Evolutionary conservation across 164 flowering plant species (phyloP).

Genomic region (Vitis cinerea): DNA sequence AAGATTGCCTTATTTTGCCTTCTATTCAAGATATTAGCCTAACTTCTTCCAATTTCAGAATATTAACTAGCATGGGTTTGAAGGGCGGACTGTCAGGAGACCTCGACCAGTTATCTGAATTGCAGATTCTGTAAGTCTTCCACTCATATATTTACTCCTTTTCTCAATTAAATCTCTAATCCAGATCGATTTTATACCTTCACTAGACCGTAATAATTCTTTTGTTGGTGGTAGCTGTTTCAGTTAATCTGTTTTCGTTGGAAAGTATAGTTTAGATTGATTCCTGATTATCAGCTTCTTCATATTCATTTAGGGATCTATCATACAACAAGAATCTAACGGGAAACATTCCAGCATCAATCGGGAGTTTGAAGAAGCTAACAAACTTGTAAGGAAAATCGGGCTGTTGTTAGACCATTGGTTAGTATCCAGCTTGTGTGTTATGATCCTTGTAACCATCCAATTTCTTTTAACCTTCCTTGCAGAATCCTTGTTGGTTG

Average conservation of each 20-base stretch:
- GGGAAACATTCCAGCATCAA: conserved; percentile 48
- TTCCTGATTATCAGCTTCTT: conserved; percentile 2
- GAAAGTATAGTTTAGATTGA: neutral
- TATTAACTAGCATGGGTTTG: conserved; percentile 38
- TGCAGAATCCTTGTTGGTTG: conserved; percentile 59
- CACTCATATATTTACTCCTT: neutral
- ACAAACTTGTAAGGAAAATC: conserved; percentile 41
- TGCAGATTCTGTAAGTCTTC: conserved; percentile 46
- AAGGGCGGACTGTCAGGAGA: conserved; percentile 40
- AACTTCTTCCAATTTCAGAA: conserved; percentile 26
- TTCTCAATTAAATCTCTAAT: neutral
- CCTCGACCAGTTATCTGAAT: conserved; percentile 32
- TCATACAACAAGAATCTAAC: conserved; percentile 50
- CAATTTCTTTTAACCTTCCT: conserved; percentile 2
- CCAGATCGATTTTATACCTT: neutral
- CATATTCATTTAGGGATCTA: conserved; percentile 38
- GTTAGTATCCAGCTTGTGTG: neutral
- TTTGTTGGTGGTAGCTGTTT: too few species aligned
- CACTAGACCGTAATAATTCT: too few species aligned
- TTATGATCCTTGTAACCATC: neutral
- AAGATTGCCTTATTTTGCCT: neutral
- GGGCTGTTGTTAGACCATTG: neutral
- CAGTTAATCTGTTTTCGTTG: too few species aligned
- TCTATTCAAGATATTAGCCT: neutral
- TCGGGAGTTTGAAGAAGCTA: conserved; percentile 47